These are phyloP conservation scores for Phytopythium kandeliae DNA, from an alignment of 352 stramenopile genomes.

Conservation along the genomic window DNA sequence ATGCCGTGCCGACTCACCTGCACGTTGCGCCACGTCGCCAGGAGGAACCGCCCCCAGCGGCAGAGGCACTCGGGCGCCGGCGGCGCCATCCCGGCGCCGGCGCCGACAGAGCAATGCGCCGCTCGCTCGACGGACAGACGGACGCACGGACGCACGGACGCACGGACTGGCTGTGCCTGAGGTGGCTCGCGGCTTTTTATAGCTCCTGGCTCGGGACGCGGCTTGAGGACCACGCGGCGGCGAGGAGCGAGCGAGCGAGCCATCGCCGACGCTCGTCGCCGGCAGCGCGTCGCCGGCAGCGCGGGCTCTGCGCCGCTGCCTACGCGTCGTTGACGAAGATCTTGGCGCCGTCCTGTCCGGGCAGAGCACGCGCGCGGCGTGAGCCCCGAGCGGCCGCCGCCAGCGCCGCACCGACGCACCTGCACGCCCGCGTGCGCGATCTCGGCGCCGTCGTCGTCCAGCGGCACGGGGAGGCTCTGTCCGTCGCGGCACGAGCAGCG, in stretches of 20 bases:
- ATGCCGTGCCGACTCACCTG: slow-evolving; percentile 25
- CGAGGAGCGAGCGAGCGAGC: too few species aligned
- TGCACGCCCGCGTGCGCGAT: slow-evolving; percentile 71
- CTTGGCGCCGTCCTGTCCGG: slow-evolving; percentile 58
- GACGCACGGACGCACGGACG: too few species aligned
- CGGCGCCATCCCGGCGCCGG: not conserved
- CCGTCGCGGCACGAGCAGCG: not conserved
- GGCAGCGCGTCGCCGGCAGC: too few species aligned
- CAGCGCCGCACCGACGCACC: slow-evolving; percentile 18
- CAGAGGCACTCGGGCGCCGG: not conserved
- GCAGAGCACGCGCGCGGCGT: slow-evolving; percentile 1
- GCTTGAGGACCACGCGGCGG: too few species aligned
- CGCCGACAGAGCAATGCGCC: too few species aligned
- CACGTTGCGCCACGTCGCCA: slow-evolving; percentile 4
- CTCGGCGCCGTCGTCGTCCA: slow-evolving; percentile 70
- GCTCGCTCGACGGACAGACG: too few species aligned
- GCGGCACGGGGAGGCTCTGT: slow-evolving; percentile 55
- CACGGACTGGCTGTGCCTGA: too few species aligned
- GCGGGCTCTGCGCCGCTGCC: too few species aligned
- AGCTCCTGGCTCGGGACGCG: too few species aligned
- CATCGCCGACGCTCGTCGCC: too few species aligned
- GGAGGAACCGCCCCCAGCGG: not conserved
- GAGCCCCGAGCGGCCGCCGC: not conserved
- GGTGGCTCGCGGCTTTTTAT: slow-evolving; percentile 1
- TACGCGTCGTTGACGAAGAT: slow-evolving; percentile 15